phyloP scores from a whole-genome alignment of 192 early-diverging fungal genomes.

The Coemansia sp. region DNA sequence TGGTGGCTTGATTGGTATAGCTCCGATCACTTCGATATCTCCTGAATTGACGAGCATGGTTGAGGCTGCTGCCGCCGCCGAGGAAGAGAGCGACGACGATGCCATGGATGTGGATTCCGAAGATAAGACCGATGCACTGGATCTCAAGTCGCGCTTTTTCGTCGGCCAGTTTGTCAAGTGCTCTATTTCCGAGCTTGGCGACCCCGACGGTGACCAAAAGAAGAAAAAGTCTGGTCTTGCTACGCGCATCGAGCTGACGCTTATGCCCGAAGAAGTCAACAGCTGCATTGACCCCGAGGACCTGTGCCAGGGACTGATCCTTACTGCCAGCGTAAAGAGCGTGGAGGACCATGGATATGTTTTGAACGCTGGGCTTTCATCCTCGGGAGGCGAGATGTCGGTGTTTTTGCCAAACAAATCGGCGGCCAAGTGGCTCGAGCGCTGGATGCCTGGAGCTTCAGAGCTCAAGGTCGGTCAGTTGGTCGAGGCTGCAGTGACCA shows the following conservation, averaged over 20 bases:
- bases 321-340: constrained; percentile 70
- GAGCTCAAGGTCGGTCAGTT: constrained; percentile 73
- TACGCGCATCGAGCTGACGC: constrained; percentile 62
- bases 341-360: constrained; percentile 95
- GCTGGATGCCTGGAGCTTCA: constrained; percentile 54
- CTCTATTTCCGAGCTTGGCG: constrained; percentile 57
- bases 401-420: constrained; percentile 74
- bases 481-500: constrained; percentile 61
- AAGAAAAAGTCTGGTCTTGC: constrained; percentile 27
- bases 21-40: constrained; percentile 88
- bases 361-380: constrained; percentile 71
- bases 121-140: constrained; percentile 57
- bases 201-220: constrained; percentile 35
- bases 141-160: constrained; percentile 64
- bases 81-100: constrained; percentile 55
- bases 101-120: constrained; percentile 36
- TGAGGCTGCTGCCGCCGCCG: constrained; percentile 65
- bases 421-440: constrained; percentile 59
- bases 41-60: constrained; percentile 64
- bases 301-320: constrained; percentile 64
- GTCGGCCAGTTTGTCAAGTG: constrained; percentile 86
- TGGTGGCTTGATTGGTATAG: constrained; percentile 74
- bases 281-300: constrained; percentile 60
- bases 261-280: constrained; percentile 80
- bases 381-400: constrained; percentile 46